Evolutionary conservation across 176 grass and related monocot genomes (phyloP).

Genomic region (Aechmea fasciata): DNA sequence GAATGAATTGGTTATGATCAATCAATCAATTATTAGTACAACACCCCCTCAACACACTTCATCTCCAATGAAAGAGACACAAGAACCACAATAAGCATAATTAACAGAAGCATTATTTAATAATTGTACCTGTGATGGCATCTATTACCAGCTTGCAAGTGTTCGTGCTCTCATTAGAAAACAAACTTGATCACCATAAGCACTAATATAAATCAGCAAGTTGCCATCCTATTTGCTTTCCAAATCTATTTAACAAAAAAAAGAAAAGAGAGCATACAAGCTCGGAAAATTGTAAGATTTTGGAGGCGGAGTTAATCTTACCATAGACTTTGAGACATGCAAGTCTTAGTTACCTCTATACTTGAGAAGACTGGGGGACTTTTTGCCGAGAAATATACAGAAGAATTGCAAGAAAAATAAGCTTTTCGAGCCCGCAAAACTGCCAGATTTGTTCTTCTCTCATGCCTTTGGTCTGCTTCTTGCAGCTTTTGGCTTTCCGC

Average conservation of each 20-base stretch:
- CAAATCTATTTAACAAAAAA: background rate
- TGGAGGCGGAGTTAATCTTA: background rate
- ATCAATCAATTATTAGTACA: too few species aligned
- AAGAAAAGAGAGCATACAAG: background rate
- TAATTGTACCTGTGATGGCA: background rate
- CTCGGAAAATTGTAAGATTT: background rate
- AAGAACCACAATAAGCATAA: too few species aligned
- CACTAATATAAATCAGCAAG: background rate
- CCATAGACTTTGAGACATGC: background rate
- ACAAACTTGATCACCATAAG: background rate
- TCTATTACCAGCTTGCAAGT: background rate
- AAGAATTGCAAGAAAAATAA: background rate
- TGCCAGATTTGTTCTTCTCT: background rate
- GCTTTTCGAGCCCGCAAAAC: background rate
- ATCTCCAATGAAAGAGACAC: background rate
- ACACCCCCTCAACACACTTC: background rate
- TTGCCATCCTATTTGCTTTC: background rate
- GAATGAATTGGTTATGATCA: too few species aligned
- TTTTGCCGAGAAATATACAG: constrained; percentile 14
- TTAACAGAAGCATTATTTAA: background rate
- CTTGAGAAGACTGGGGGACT: background rate
- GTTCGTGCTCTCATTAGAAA: background rate
- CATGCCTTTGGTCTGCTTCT: constrained; percentile 19
- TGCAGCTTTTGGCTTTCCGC: constrained; percentile 25
- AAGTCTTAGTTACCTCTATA: background rate